phyloP scores from a whole-genome alignment of 805 yeast species.

The Spencermartinsiella europaea region DNA sequence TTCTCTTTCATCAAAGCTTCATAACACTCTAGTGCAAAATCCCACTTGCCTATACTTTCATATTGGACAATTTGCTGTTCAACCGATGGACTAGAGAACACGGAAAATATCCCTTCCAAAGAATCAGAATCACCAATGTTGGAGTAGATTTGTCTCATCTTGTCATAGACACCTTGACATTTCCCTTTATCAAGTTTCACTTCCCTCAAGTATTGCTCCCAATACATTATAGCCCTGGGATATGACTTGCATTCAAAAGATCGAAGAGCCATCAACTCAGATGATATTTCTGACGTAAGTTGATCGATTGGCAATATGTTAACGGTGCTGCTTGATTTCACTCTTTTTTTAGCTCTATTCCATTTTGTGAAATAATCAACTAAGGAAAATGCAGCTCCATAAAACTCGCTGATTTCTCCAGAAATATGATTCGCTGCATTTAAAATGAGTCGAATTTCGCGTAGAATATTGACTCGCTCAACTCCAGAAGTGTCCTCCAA shows the following conservation, averaged over 20 bases:
- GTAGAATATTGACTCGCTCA: constrained; percentile 41
- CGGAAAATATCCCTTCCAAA: constrained; percentile 75
- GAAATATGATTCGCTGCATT: constrained; percentile 40
- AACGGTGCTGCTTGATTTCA: constrained; percentile 26
- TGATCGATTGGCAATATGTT: constrained; percentile 13
- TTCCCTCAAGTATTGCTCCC: constrained; percentile 67
- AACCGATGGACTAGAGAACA: constrained; percentile 54
- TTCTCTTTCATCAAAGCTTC: constrained; percentile 51
- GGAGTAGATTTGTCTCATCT: constrained; percentile 74
- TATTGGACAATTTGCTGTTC: constrained; percentile 75
- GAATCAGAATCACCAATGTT: constrained; percentile 87
- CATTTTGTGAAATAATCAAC: constrained; percentile 82
- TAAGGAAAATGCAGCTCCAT: constrained; percentile 68
- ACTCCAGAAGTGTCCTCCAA: constrained; percentile 39
- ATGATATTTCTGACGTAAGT: constrained; percentile 56
- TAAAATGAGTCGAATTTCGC: constrained; percentile 60
- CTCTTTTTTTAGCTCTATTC: constrained; percentile 31
- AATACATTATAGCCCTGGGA: constrained; percentile 79
- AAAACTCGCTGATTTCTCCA: constrained; percentile 59
- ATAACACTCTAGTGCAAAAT: constrained; percentile 79
- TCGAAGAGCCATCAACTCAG: constrained; percentile 64
- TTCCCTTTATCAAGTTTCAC: constrained; percentile 32
- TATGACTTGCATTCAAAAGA: constrained; percentile 80
- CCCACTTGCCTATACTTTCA: constrained; percentile 83
- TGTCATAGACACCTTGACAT: constrained; percentile 22